phyloP scores from a whole-genome alignment of 2,329 filamentous ascomycete species.

The Torrubiellomyces zombiae region DNA sequence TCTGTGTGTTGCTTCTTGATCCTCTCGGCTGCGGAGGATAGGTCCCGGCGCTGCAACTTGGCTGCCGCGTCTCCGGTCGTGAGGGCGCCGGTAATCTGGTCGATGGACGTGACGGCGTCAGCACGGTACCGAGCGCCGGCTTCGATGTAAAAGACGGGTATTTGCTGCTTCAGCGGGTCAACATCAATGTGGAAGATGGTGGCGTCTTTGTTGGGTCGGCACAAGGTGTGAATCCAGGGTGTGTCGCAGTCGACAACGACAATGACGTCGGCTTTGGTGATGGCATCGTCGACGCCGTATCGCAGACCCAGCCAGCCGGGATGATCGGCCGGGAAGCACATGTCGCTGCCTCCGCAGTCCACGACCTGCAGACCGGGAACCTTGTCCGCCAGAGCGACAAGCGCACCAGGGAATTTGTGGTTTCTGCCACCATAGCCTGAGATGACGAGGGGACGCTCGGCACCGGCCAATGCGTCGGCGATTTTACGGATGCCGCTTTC shows the following conservation, averaged over 20 bases:
- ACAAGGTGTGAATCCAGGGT: slow-evolving; percentile 77
- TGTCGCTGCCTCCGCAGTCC: slow-evolving; percentile 63
- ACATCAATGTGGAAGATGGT: slow-evolving; percentile 48
- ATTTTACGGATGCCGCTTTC: slow-evolving; percentile 38
- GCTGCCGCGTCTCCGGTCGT: slow-evolving; percentile 24
- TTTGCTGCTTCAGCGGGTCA: slow-evolving; percentile 52
- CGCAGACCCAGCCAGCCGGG: slow-evolving; percentile 52
- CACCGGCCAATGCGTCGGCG: slow-evolving; percentile 43
- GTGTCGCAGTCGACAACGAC: slow-evolving; percentile 80
- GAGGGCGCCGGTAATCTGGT: slow-evolving; percentile 52
- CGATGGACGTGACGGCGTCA: slow-evolving; percentile 46
- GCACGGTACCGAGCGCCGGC: slow-evolving; percentile 50
- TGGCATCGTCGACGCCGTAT: slow-evolving; percentile 57
- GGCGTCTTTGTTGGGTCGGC: slow-evolving; percentile 33
- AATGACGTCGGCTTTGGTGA: slow-evolving; percentile 68
- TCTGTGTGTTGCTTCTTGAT: slow-evolving; percentile 41
- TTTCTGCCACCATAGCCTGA: slow-evolving; percentile 59
- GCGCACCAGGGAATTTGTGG: slow-evolving; percentile 38
- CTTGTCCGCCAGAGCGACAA: slow-evolving; percentile 51
- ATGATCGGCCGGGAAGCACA: slow-evolving; percentile 64
- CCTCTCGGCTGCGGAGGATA: slow-evolving; percentile 15
- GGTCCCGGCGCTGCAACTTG: slow-evolving; percentile 15
- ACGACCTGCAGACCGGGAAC: slow-evolving; percentile 55
- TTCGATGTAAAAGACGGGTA: slow-evolving; percentile 56
- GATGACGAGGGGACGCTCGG: slow-evolving; percentile 50